Base-by-base conservation (phyloP, 768 basidiomycete species). In the Boletellus sp. region DNA sequence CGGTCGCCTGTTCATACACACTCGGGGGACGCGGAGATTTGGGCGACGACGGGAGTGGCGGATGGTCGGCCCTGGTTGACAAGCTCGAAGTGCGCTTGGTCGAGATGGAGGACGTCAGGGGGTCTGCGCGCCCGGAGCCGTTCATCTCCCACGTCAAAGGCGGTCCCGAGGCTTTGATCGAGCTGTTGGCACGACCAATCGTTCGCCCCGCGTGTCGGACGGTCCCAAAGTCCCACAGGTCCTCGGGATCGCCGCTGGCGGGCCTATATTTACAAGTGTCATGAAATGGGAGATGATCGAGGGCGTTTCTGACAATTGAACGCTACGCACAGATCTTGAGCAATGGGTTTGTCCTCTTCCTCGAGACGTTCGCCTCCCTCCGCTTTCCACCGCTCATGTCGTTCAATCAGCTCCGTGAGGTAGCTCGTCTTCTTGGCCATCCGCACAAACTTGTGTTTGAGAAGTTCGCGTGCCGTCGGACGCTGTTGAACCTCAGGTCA, bases 141-240 rank as follows among this genome's bases (percentile, higher is more conserved):
- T 87, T 78, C 71, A 85, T 87, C 64, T 90, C 87, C 85, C 87
- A 88, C n/a, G 85, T 87, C 23, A 87, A 69, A 19, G 83, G 80
- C 15, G 84, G 84, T 1, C 85, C 85, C 35, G 84, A 78, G 36
- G 78, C 72, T 45, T 77, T 78, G 54, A 81, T 69, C 48, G 78
- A 78, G 58, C 76, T 79, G 28, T 63, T 63, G 20, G 82, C 68
- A 45, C 84, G 78, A n/a, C 89, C 89, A 40, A 90, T 76, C 15
- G 90, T 90, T 17, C 77, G 71, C 39, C 76, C 70, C 37, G 80
- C 80, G 60, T 93, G 85, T 49, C 90, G 87, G 40, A 98, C 87
- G 8, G 95, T 98, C 13, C 95, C 95, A 70, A 97, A 96, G 66
- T 98, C 95, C 95, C 95, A 98, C 31, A 97, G 72, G 55, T 94